Percentiles rank a stretch among this genome's conserved stretches.
phyloP scores from a whole-genome alignment of 768 basidiomycete species.

The Macrolepiota dolichaula region DNA sequence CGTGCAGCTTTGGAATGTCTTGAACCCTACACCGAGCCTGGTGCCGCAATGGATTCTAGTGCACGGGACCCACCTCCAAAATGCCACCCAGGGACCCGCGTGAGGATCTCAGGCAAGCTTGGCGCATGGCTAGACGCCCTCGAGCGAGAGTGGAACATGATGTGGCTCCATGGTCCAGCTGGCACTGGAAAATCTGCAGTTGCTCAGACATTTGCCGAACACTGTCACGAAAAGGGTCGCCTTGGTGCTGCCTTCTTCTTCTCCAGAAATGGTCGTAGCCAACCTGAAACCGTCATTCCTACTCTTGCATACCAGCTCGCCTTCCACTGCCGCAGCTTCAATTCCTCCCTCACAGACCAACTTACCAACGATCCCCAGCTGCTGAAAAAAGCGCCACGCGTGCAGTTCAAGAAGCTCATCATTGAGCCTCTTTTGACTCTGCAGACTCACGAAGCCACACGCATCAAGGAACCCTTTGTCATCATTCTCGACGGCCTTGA shows the following conservation, averaged over 20 bases:
- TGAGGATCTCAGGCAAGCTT: not conserved
- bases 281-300: not conserved
- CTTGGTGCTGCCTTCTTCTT: slow-evolving; percentile 8
- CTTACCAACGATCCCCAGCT: not conserved
- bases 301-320: slow-evolving; percentile 4
- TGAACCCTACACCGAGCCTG: not conserved
- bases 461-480: not conserved
- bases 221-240: not conserved
- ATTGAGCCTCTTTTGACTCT: not conserved
- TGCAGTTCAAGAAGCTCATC: not conserved
- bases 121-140: not conserved
- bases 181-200: slow-evolving; percentile 6
- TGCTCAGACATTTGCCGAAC: not conserved
- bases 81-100: not conserved
- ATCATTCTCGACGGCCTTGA: not conserved
- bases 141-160: not conserved
- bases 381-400: not conserved
- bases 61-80: not conserved
- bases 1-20: not conserved
- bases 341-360: not conserved
- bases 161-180: slow-evolving; percentile 6
- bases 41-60: not conserved
- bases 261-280: not conserved
- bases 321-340: not conserved
- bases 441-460: not conserved